Base-by-base conservation (phyloP, 2,329 filamentous ascomycete species). In the Sphaerulina populicola region DNA sequence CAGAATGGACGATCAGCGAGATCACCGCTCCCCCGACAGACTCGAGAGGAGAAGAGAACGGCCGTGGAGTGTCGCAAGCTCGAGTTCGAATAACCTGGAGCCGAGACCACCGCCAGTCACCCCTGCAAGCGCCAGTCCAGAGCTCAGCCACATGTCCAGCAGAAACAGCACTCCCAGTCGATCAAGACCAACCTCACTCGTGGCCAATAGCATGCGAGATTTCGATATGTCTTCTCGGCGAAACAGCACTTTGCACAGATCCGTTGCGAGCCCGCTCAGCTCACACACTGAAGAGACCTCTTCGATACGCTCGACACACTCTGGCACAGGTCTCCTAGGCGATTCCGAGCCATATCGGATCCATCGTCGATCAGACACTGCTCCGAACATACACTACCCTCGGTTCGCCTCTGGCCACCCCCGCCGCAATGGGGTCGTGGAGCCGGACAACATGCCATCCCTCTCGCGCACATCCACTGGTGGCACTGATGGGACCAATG, bases 31-130 rank as follows among this genome's bases (percentile, higher is more conserved):
- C 7, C 68, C 69, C 14, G 72, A 74, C 42, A 64, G 69, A 9
- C 43, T 49, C 29, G 46, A 49, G 39, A 33, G 51, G 40, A 64
- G 68, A 37, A 69, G 65, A 59, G 62, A 64, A 42, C 56, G 65
- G 15, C 64, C 64, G 3, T 67, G 65, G 65, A 67, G 65, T 51
- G 57, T 67, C 21, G 65, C 65, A 12, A 65, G 62, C 50, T 62
- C 64, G 9, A 55, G 54, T 35, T 65, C 64, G 30, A 49, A 49
- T 6, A 60, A 49, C 27, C 55, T 57, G 27, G 64, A 80, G 14
- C 78, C 80, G 42, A 71, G 78, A 52, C 80, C 81, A 41, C 80
- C 81, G 41, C 80, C 81, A 5, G 81, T 80, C 1, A 82, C 80
- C 2, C 80, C 81, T 15, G 80, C 80, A 11, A 81, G 79, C 44